Evolutionary conservation across 2,329 filamentous ascomycete species (phyloP).

Genomic region (Trichoderma pleuroti): DNA sequence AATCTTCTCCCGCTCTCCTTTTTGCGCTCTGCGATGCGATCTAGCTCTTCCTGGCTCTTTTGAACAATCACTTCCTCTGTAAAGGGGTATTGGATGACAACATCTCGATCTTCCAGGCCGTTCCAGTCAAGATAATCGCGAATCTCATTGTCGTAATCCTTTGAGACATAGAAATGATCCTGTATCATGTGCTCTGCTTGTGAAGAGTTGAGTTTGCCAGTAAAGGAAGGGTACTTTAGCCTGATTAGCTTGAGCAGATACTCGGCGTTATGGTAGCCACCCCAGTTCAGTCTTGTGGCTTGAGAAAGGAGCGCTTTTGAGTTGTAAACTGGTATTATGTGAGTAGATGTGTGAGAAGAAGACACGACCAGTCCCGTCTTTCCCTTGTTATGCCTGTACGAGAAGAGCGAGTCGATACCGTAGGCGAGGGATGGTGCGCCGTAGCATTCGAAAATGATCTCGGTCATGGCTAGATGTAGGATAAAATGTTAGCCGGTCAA

Average conservation of each 20-base stretch:
- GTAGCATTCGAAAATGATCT: slow-evolving; percentile 96
- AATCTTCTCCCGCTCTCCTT: slow-evolving; percentile 88
- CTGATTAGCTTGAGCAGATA: slow-evolving; percentile 86
- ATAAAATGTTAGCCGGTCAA: not conserved
- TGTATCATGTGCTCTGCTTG: slow-evolving; percentile 85
- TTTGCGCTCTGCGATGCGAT: slow-evolving; percentile 84
- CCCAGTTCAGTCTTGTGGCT: slow-evolving; percentile 90
- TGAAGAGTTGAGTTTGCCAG: slow-evolving; percentile 77
- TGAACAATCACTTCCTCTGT: slow-evolving; percentile 86
- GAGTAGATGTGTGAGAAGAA: slow-evolving; percentile 89
- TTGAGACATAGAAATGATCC: slow-evolving; percentile 86
- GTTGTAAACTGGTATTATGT: slow-evolving; percentile 90
- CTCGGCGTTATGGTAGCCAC: slow-evolving; percentile 82
- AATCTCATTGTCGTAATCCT: slow-evolving; percentile 77
- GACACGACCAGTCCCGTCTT: slow-evolving; percentile 84
- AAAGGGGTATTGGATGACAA: slow-evolving; percentile 87
- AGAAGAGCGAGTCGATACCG: slow-evolving; percentile 95
- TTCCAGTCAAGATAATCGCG: slow-evolving; percentile 81
- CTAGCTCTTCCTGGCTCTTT: slow-evolving; percentile 92
- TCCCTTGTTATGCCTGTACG: slow-evolving; percentile 88
- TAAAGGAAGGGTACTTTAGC: slow-evolving; percentile 88
- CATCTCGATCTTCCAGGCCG: slow-evolving; percentile 82
- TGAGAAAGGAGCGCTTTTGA: slow-evolving; percentile 80
- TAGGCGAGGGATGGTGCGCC: slow-evolving; percentile 84
- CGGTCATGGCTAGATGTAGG: slow-evolving; percentile 73